Evolutionary conservation across 495 filamentous ascomycete species (phyloP).

Genomic region (Lasiosphaeriaceae sp.): DNA sequence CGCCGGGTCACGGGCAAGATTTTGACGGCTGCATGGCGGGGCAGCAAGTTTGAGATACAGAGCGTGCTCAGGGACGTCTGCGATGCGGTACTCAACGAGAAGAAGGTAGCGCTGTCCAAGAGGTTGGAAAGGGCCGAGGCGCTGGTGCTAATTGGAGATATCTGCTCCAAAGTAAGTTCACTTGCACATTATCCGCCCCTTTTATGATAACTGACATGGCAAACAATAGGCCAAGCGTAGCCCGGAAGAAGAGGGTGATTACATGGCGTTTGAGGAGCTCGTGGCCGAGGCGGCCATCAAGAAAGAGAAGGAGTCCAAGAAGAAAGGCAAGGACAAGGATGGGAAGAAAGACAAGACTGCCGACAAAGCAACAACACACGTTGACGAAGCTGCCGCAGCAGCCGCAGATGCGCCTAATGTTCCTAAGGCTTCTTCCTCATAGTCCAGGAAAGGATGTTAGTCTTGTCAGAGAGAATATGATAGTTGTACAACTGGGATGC

Average conservation of each 20-base stretch:
- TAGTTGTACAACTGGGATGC: not conserved
- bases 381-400: conserved; percentile 24
- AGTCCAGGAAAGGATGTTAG: not conserved
- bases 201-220: not conserved
- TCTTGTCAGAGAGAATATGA: not conserved
- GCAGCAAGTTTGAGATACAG: conserved; percentile 97
- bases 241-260: conserved; percentile 95
- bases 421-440: conserved; percentile 21
- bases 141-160: conserved; percentile 78
- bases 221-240: conserved; percentile 72
- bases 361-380: conserved; percentile 11
- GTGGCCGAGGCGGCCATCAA: conserved; percentile 95
- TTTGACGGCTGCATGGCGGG: conserved; percentile 94
- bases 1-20: conserved; percentile 95
- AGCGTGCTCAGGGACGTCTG: conserved; percentile 90
- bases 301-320: conserved; percentile 76
- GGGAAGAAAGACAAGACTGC: conserved; percentile 52
- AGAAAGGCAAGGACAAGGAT: conserved; percentile 72
- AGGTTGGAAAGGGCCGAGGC: conserved; percentile 87
- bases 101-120: conserved; percentile 77
- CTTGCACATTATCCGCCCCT: conserved; percentile 9
- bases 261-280: conserved; percentile 97
- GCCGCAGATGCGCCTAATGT: conserved; percentile 47
- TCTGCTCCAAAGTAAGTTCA: conserved; percentile 73
- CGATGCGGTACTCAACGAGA: conserved; percentile 64